These are phyloP conservation scores for Kluyveromyces wickerhamii DNA, from an alignment of 805 yeast genomes.

Conservation along the genomic window DNA sequence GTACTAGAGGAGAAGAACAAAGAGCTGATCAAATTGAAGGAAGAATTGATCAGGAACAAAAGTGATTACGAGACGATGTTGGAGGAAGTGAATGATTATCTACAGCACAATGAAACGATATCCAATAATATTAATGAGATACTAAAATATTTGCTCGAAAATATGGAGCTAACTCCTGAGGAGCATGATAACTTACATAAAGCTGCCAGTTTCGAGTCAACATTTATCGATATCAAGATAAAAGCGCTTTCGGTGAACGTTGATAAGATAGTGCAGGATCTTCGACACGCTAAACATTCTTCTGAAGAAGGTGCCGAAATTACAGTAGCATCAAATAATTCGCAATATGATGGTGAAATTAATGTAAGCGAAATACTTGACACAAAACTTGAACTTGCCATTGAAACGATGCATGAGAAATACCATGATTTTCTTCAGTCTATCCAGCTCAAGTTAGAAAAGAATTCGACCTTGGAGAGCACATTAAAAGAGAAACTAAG, in stretches of 20 bases:
- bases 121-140: constrained; percentile 19
- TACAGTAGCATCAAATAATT: background rate
- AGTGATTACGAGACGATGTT: constrained; percentile 22
- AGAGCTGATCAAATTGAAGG: constrained; percentile 21
- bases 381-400: constrained; percentile 21
- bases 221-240: constrained; percentile 23
- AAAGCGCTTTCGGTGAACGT: constrained; percentile 19
- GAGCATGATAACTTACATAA: constrained; percentile 16
- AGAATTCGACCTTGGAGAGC: constrained; percentile 15
- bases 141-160: constrained; percentile 12
- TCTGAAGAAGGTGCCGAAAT: background rate
- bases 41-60: constrained; percentile 20
- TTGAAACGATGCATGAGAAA: constrained; percentile 24
- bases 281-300: background rate
- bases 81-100: constrained; percentile 24
- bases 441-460: constrained; percentile 16
- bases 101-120: constrained; percentile 22
- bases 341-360: background rate
- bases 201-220: constrained; percentile 18
- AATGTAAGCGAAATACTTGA: constrained; percentile 10
- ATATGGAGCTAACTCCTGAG: constrained; percentile 13
- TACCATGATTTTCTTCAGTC: constrained; percentile 24
- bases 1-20: constrained; percentile 14
- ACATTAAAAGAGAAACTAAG: constrained; percentile 16
- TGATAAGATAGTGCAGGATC: constrained; percentile 10